Conservation (phyloP, 2,329 filamentous ascomycete genomes). For the Aspergillus latus region DNA sequence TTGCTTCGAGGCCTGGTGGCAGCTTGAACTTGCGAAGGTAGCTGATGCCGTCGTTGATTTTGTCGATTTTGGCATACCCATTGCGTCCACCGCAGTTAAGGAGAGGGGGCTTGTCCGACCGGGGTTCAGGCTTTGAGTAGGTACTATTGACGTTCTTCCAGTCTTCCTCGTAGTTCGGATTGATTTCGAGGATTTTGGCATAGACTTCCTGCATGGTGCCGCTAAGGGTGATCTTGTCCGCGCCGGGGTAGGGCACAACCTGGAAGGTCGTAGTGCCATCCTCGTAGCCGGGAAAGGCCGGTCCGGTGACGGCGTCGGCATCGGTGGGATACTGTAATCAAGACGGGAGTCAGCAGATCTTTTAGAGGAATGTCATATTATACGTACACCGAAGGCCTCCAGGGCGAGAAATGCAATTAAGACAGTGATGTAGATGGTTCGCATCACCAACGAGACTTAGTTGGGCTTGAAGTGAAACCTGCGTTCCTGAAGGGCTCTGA, state of each 20-base stretch:
- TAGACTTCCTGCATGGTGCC: not conserved
- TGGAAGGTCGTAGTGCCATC: not conserved
- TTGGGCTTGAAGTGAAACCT: no score
- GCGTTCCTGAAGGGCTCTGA: no score
- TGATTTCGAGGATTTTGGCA: not conserved
- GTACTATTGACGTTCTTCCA: not conserved
- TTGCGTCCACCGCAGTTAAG: not conserved
- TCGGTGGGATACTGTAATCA: no score
- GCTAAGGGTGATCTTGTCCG: not conserved
- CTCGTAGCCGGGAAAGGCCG: not conserved
- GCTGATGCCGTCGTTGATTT: not conserved
- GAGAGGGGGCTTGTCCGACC: not conserved
- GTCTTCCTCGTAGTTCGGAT: conserved; percentile 4
- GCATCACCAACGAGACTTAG: not conserved
- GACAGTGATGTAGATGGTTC: not conserved
- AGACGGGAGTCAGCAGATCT: no score
- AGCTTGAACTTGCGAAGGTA: not conserved
- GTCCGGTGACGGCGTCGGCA: not conserved
- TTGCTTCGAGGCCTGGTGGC: not conserved
- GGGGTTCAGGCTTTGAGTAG: no score
- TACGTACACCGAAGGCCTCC: not conserved
- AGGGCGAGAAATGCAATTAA: not conserved
- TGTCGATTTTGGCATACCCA: not conserved
- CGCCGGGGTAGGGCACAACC: not conserved
- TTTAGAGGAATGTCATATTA: not conserved